Evolutionary conservation across 805 yeast genomes (phyloP).

Genomic region (Saccharomycopsis synnaedendra): DNA sequence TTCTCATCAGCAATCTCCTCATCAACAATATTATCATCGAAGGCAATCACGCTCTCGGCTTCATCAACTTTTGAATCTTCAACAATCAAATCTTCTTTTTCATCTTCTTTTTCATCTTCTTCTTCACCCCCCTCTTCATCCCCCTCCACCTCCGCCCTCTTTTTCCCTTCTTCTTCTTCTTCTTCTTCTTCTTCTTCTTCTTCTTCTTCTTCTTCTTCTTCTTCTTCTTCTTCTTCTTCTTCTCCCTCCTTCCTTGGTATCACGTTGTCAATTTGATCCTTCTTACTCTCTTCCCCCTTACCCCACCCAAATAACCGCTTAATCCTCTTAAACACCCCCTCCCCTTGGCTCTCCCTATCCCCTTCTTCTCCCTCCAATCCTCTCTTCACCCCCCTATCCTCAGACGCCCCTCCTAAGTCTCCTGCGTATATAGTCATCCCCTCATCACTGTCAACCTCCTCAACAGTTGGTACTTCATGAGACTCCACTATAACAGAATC

Average conservation of each 20-base stretch:
- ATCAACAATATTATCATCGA: slow-evolving; percentile 45
- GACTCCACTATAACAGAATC: slow-evolving; percentile 21
- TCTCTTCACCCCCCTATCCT: neutral
- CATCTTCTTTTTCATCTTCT: slow-evolving; percentile 25
- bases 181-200: slow-evolving; percentile 21
- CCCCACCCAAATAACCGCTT: neutral
- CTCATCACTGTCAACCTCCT: neutral
- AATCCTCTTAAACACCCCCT: neutral
- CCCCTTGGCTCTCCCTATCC: neutral
- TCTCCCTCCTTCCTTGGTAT: neutral
- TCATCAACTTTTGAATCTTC: slow-evolving; percentile 28
- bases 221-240: slow-evolving; percentile 17
- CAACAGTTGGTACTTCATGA: neutral
- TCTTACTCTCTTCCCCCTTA: neutral
- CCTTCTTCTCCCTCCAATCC: neutral
- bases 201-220: slow-evolving; percentile 13
- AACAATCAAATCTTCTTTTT: slow-evolving; percentile 22
- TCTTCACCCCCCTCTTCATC: slow-evolving; percentile 39
- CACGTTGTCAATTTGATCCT: neutral
- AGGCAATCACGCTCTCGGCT: slow-evolving; percentile 22
- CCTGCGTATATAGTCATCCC: neutral
- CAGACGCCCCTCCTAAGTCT: neutral
- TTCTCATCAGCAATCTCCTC: slow-evolving; percentile 43
- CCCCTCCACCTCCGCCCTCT: slow-evolving; percentile 48
- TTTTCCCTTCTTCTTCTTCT: slow-evolving; percentile 25